These are phyloP conservation scores for Komagataella mondaviorum DNA, from an alignment of 805 yeast genomes.

Conservation along the genomic window DNA sequence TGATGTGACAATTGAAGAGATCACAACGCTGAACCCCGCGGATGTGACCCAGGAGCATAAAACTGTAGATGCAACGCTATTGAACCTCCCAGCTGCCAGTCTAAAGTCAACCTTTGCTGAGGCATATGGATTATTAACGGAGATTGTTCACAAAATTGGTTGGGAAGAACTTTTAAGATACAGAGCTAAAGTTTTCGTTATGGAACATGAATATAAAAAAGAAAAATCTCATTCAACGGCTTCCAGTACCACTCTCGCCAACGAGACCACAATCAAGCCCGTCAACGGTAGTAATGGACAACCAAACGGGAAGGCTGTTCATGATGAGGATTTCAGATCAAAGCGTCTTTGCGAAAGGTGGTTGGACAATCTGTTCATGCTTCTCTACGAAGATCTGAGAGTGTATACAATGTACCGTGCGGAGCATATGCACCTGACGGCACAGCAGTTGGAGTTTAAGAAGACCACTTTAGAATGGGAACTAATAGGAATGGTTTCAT, in stretches of 20 bases:
- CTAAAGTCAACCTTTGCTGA: constrained; percentile 43
- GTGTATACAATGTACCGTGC: constrained; percentile 92
- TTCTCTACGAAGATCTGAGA: constrained; percentile 59
- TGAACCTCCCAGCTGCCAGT: constrained; percentile 56
- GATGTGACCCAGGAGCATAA: constrained; percentile 56
- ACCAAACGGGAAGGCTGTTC: constrained; percentile 1
- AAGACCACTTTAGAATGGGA: constrained; percentile 89
- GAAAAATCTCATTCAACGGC: constrained; percentile 9
- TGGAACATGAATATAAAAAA: constrained; percentile 48
- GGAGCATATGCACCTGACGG: constrained; percentile 76
- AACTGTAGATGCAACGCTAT: constrained; percentile 45
- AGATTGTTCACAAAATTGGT: constrained; percentile 52
- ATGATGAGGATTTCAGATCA: constrained; percentile 33
- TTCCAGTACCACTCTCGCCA: neutral
- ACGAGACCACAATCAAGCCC: neutral
- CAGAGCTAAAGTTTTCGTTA: constrained; percentile 53
- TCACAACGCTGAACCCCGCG: constrained; percentile 49
- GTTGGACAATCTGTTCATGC: constrained; percentile 61
- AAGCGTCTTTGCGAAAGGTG: constrained; percentile 63
- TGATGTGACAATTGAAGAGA: constrained; percentile 61
- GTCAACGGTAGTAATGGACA: constrained; percentile 2
- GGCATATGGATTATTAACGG: constrained; percentile 49
- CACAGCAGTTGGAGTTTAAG: constrained; percentile 69
- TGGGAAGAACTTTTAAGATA: constrained; percentile 56
- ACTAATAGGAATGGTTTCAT: constrained; percentile 73